Conservation (phyloP, 495 filamentous ascomycete species). For the Penicillium arizonense region DNA sequence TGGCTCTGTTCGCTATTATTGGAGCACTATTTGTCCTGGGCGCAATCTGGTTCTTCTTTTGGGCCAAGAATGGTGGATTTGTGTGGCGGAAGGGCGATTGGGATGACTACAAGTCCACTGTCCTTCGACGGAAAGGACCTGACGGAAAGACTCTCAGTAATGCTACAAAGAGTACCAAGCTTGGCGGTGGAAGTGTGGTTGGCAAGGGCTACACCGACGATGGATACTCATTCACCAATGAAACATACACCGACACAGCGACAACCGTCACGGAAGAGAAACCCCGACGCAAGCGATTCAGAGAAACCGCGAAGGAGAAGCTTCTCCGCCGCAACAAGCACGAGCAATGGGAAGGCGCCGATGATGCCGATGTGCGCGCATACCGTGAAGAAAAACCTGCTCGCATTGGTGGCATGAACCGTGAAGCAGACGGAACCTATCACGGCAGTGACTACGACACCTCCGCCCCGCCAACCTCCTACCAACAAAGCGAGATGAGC, state of each 20-base stretch:
- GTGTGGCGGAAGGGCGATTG: conserved; percentile 80
- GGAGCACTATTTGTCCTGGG: conserved; percentile 74
- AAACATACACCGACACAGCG: conserved; percentile 35
- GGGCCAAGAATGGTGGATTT: conserved; percentile 94
- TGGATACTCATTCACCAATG: conserved; percentile 49
- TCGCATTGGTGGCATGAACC: conserved; percentile 82
- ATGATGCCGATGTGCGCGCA: conserved; percentile 69
- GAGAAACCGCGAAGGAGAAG: conserved; percentile 38
- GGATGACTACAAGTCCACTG: conserved; percentile 98
- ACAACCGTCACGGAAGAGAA: conserved; percentile 43
- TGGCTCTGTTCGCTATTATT: conserved; percentile 82
- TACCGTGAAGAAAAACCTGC: conserved; percentile 86
- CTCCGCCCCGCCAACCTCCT: conserved; percentile 48
- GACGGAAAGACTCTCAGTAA: conserved; percentile 79
- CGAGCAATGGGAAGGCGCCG: conserved; percentile 54
- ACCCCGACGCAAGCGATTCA: conserved; percentile 34
- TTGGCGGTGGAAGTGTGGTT: conserved; percentile 77
- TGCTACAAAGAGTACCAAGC: conserved; percentile 74
- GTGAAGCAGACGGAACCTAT: conserved; percentile 67
- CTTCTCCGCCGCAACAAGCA: conserved; percentile 39
- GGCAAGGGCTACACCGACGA: conserved; percentile 60
- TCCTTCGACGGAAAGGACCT: conserved; percentile 86
- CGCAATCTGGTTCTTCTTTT: conserved; percentile 97
- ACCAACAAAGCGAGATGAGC: conserved; percentile 52
- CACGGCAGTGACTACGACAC: conserved; percentile 61